Evolutionary conservation across 192 early-diverging fungal species (phyloP).

Genomic region (Nowakowskiella sp.): DNA sequence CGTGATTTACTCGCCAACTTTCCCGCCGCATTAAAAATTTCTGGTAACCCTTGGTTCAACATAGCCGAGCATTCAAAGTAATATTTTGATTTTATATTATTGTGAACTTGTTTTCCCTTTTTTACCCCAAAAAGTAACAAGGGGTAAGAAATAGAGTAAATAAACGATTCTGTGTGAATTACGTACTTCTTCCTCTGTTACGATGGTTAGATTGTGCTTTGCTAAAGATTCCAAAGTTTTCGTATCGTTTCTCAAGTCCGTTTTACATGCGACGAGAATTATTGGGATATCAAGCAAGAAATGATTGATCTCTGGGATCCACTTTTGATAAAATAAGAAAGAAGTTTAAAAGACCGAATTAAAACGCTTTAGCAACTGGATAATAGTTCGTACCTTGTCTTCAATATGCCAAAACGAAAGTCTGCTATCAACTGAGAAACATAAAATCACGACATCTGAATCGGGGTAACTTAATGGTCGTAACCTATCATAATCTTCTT

Average conservation of each 20-base stretch:
- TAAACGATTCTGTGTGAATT: too few species aligned
- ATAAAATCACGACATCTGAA: constrained; percentile 77
- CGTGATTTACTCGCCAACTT: too few species aligned
- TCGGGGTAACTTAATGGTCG: constrained; percentile 87
- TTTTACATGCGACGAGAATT: constrained; percentile 71
- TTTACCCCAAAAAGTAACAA: too few species aligned
- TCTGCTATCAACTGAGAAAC: constrained; percentile 74
- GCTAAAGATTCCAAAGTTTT: constrained; percentile 17
- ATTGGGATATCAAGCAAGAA: constrained; percentile 68
- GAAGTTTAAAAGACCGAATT: too few species aligned
- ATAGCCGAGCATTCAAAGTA: constrained; percentile 81
- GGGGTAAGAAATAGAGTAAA: too few species aligned
- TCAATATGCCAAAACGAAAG: too few species aligned
- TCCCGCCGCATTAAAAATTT: constrained; percentile 59
- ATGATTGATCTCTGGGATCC: constrained; percentile 74
- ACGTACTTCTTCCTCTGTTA: constrained; percentile 18
- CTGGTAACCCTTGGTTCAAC: constrained; percentile 58
- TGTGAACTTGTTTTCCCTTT: too few species aligned
- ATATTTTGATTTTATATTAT: too few species aligned
- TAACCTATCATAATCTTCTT: constrained; percentile 94
- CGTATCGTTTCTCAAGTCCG: constrained; percentile 49
- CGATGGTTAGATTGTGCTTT: constrained; percentile 8
- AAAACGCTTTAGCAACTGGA: neutral
- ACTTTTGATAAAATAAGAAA: constrained; percentile 49
- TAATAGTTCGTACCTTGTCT: too few species aligned